Evolutionary conservation across 306 rosid species (phyloP), one percentile per base, ranked within the genome.

Genomic region (Crotalaria pallida): DNA sequence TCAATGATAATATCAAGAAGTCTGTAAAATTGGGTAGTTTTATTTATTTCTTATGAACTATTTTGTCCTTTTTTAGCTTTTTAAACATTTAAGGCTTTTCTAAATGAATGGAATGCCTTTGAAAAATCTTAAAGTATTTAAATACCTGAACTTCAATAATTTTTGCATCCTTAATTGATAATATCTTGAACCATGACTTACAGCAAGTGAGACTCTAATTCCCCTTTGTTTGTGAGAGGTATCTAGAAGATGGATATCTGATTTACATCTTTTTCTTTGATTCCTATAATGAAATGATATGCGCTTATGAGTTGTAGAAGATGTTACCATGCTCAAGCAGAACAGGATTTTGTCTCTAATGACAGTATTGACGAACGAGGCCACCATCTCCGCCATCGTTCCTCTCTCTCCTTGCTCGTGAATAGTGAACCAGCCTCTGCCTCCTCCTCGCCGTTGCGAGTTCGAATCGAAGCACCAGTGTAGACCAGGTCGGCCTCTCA

Each of bases 11-110:
- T 82, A 51, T 65, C 66, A 65, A 73, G 58, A 80, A 75, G 67
- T 63, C 56, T 86, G 92, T 86, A 81, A 74, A 80, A 83, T 79
- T 78, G 88, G 79, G 75, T 56, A 62, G 84, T 81, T 80, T 77
- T 77, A 63, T n/a, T n/a, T n/a, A 52, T 78, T 71, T 31, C 7
- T n/a, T 2, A 78, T 0, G 79, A 82, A 81, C 87, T 77, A 71
- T 79, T 82, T 75, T 50, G 63, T 73, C 68, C 41, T 69, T 81
- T 65, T 72, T 65, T 17, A 69, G 82, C 31, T 71, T 83, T 88
- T 69, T 81, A 64, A 76, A 86, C 89, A 78, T 73, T 72, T 67
- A 69, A 47, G 71, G 83, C 45, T 69, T 49, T 77, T 82, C 82
- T 26, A 53, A 67, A 80, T 79, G 76, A 83, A 68, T 75, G 79